Evolutionary conservation across 1,284 basidiomycete species (phyloP).

Genomic region (Tilletia setariae): DNA sequence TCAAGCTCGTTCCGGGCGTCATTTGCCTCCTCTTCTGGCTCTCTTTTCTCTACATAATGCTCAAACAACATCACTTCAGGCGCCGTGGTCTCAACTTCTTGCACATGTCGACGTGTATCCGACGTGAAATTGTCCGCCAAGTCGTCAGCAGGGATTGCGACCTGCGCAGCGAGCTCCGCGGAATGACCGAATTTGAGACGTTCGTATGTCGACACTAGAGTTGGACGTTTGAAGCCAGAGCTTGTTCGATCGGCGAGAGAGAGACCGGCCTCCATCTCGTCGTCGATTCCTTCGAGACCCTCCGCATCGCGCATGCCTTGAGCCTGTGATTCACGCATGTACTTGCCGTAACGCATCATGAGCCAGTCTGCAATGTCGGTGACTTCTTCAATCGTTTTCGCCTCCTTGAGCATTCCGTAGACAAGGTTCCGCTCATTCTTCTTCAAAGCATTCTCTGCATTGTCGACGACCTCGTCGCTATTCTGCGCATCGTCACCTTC

Average conservation of each 20-base stretch:
- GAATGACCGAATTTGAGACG: slow-evolving; percentile 74
- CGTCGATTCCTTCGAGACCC: not conserved
- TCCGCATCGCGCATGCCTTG: not conserved
- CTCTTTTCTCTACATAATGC: slow-evolving; percentile 38
- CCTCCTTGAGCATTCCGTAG: slow-evolving; percentile 50
- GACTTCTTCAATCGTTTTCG: slow-evolving; percentile 72
- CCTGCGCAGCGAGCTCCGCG: slow-evolving; percentile 72
- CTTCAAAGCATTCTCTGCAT: not conserved
- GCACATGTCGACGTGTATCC: slow-evolving; percentile 54
- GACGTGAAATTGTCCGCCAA: slow-evolving; percentile 74
- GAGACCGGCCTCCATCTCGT: slow-evolving; percentile 52
- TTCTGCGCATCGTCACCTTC: slow-evolving; percentile 70
- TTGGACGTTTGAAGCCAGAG: slow-evolving; percentile 71
- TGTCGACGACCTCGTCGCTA: slow-evolving; percentile 57
- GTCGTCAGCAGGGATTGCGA: slow-evolving; percentile 74
- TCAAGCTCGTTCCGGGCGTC: slow-evolving; percentile 28
- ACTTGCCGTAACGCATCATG: slow-evolving; percentile 68
- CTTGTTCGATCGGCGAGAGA: slow-evolving; percentile 24
- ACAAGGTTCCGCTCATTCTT: slow-evolving; percentile 10
- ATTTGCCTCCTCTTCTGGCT: slow-evolving; percentile 63
- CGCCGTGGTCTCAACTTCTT: not conserved
- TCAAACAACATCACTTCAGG: not conserved
- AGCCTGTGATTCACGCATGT: slow-evolving; percentile 49
- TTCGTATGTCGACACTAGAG: slow-evolving; percentile 80
- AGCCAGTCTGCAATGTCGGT: slow-evolving; percentile 91